Conservation (phyloP, 495 filamentous ascomycete genomes). For the Talaromyces liani region DNA sequence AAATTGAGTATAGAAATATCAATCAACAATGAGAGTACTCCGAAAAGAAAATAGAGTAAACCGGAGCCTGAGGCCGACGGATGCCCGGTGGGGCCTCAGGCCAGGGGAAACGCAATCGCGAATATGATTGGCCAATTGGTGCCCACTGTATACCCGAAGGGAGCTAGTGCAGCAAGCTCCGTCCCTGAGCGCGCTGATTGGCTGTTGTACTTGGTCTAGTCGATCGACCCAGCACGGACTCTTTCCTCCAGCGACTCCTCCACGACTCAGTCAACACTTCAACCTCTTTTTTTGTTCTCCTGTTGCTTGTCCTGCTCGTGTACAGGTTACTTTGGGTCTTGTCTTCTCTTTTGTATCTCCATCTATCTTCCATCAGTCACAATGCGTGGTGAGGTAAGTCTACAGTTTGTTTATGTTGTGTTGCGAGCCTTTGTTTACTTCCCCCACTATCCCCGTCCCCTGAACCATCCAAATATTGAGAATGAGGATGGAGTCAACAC, state of each 20-base stretch:
- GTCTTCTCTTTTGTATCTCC: background rate
- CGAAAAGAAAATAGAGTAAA: too few relatives aligned
- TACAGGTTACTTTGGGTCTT: background rate
- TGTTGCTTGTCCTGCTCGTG: background rate
- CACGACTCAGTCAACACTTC: background rate
- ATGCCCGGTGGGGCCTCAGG: background rate
- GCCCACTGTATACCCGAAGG: background rate
- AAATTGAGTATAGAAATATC: too few relatives aligned
- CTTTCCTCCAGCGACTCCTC: conserved; percentile 1
- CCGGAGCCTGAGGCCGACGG: background rate
- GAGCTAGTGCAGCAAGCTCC: background rate
- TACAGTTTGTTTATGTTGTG: background rate
- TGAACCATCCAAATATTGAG: background rate
- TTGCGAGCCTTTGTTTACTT: conserved; percentile 10
- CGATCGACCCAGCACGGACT: background rate
- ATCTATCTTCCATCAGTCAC: background rate
- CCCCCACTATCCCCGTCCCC: conserved; percentile 9
- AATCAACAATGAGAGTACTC: too few relatives aligned
- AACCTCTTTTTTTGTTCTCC: background rate
- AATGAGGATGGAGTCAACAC: background rate
- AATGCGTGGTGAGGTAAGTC: conserved; percentile 10
- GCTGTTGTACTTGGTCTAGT: background rate
- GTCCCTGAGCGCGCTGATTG: background rate
- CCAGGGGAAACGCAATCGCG: background rate
- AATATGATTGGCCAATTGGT: background rate